Conservation (phyloP, 371 early-diverging fungal species). For the Mucor lusitanicus region DNA sequence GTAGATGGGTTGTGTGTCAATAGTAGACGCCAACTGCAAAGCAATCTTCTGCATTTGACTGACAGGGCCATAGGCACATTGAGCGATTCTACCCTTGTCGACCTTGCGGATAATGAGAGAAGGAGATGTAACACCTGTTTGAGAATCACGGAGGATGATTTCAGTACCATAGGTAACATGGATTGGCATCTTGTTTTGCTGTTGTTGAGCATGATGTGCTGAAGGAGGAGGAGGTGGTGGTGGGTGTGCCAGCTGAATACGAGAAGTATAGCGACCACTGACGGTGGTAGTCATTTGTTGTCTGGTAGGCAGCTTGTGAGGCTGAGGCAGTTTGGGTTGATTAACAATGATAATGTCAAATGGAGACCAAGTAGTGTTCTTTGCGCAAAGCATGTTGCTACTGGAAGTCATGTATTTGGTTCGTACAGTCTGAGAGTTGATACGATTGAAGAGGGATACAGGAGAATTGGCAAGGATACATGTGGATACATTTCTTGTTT, state of each 20-base stretch:
- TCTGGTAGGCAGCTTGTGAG: slow-evolving; percentile 11
- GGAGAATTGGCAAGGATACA: slow-evolving; percentile 73
- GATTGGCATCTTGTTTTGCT: slow-evolving; percentile 44
- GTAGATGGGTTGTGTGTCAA: slow-evolving; percentile 33
- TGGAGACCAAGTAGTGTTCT: slow-evolving; percentile 77
- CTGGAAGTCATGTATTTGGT: slow-evolving; percentile 77
- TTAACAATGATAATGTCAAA: slow-evolving; percentile 68
- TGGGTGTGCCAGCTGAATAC: slow-evolving; percentile 18
- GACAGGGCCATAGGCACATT: slow-evolving; percentile 71
- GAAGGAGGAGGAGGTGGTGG: slow-evolving; percentile 11
- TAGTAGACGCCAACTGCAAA: slow-evolving; percentile 54
- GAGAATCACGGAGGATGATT: slow-evolving; percentile 67
- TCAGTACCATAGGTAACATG: slow-evolving; percentile 68
- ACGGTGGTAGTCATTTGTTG: slow-evolving; percentile 23
- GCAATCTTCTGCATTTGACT: slow-evolving; percentile 90
- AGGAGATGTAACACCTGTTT: slow-evolving; percentile 68
- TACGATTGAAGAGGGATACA: slow-evolving; percentile 75
- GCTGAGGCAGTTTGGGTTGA: slow-evolving; percentile 39
- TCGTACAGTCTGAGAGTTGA: slow-evolving; percentile 85
- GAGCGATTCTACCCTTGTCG: slow-evolving; percentile 70
- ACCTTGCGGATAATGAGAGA: slow-evolving; percentile 79
- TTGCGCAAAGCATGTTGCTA: slow-evolving; percentile 65
- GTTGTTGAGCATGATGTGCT: not conserved
- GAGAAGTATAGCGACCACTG: slow-evolving; percentile 16
- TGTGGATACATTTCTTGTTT: slow-evolving; percentile 73